Evolutionary conservation across 2,329 filamentous ascomycete genomes (phyloP), one percentile per base, ranked within the genome.

Genomic region (Ceratocystiopsis sp.): DNA sequence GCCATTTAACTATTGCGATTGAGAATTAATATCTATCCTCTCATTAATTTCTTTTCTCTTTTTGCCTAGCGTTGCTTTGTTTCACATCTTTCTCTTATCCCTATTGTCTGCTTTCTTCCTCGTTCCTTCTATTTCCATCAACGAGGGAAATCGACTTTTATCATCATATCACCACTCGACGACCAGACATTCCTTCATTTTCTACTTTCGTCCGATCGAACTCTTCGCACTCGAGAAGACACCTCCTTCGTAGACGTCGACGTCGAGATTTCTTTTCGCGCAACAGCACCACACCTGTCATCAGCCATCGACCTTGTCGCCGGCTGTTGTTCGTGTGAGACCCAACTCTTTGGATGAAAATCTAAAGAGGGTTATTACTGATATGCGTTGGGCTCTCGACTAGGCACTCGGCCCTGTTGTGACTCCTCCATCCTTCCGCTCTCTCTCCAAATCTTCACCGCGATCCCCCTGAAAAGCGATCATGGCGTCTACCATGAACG

Each of bases 261-360:
- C 25, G 25, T 29, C 25, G 25, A 29, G 25, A 8, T 11, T 8
- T 29, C 10, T 29, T 11, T 29, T 29, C 25, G 25, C 25, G 10
- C 25, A 39, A 41, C 35, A 44, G 15, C n/a, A 36, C 32, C 48
- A 49, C 49, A 48, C 42, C 38, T 44, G 40, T 48, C 49, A 49
- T 47, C 49, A 49, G 48, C 45, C 46, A 32, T 46, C 49, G 49
- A 47, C 49, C 3, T 17, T 41, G 48, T 51, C 49, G 48, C 45
- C 45, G 49, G 46, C 49, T 51, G 49, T 47, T 51, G 46, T 46
- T 46, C 49, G 49, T 51, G 49, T 51, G 49, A 45, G 39, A 40
- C 41, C 43, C 43, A 47, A 33, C 40, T 47, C 35, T 41, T 44
- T 50, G 42, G 46, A 51, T 50, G 49, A 46, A 46, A 44, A 39